Conservation (phyloP, 2,329 filamentous ascomycete genomes). For the Neoascochyta sp. region DNA sequence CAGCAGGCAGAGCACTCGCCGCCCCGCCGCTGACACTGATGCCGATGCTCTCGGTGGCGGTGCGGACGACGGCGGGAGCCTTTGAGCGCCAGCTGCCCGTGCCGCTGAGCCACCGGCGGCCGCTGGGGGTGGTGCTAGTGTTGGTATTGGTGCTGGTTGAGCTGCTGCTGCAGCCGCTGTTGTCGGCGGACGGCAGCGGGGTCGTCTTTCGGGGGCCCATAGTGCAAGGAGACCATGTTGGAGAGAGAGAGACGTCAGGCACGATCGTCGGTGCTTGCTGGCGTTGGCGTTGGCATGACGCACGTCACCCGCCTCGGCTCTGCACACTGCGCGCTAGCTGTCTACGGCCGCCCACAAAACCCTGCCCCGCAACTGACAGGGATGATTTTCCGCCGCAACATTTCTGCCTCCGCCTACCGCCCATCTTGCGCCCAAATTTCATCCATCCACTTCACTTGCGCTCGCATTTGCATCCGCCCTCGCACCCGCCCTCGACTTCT, state of each 20-base stretch:
- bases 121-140: constrained; percentile 16
- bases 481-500: too few relatives aligned
- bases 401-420: constrained; percentile 18
- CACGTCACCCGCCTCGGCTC: constrained; percentile 10
- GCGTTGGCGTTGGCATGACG: constrained; percentile 16
- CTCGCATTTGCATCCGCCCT: constrained; percentile 5
- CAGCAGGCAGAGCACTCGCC: constrained; percentile 38
- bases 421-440: too few relatives aligned
- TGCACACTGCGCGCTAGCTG: constrained; percentile 8
- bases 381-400: too few relatives aligned
- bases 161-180: too few relatives aligned
- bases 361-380: too few relatives aligned
- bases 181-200: constrained; percentile 26
- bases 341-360: too few relatives aligned
- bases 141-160: constrained; percentile 13
- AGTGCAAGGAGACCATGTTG: constrained; percentile 13
- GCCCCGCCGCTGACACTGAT: constrained; percentile 42
- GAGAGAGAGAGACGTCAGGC: constrained; percentile 10
- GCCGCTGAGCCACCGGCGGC: constrained; percentile 44
- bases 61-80: constrained; percentile 46
- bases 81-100: constrained; percentile 46
- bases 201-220: constrained; percentile 44
- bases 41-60: constrained; percentile 47
- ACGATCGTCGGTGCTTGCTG: too few relatives aligned
- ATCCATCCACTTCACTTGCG: too few relatives aligned